Conservation (phyloP, 2,329 filamentous ascomycete genomes). For the Phialophora macrospora region DNA sequence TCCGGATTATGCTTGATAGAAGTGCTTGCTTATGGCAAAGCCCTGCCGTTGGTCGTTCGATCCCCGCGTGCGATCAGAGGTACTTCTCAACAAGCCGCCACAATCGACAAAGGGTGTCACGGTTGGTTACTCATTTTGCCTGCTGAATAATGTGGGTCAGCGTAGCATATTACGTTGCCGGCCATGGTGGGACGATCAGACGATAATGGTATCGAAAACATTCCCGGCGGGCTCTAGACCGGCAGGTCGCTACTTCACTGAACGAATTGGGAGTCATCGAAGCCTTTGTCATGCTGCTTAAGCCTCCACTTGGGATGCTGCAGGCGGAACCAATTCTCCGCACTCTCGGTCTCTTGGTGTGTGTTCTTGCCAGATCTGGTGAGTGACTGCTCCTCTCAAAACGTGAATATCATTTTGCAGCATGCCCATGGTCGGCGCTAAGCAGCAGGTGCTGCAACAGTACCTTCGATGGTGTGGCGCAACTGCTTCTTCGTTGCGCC, state of each 20-base stretch:
- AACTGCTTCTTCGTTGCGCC: neutral
- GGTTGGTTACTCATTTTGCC: no score
- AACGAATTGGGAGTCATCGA: neutral
- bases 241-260: neutral
- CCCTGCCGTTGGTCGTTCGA: no score
- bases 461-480: neutral
- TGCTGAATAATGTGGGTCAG: neutral
- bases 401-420: neutral
- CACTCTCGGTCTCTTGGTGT: no score
- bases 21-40: no score
- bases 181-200: neutral
- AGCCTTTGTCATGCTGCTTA: conserved; percentile 1
- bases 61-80: no score
- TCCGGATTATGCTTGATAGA: no score
- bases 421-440: neutral
- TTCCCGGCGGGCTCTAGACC: neutral
- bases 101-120: no score
- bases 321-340: no score
- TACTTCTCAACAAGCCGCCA: no score
- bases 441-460: neutral
- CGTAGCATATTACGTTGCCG: neutral
- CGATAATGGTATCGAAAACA: neutral
- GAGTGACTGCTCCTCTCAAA: neutral
- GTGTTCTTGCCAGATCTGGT: neutral
- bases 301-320: neutral